Evolutionary conservation across 345 rosid genomes (phyloP).

Genomic region (Atalantia buxifolia): DNA sequence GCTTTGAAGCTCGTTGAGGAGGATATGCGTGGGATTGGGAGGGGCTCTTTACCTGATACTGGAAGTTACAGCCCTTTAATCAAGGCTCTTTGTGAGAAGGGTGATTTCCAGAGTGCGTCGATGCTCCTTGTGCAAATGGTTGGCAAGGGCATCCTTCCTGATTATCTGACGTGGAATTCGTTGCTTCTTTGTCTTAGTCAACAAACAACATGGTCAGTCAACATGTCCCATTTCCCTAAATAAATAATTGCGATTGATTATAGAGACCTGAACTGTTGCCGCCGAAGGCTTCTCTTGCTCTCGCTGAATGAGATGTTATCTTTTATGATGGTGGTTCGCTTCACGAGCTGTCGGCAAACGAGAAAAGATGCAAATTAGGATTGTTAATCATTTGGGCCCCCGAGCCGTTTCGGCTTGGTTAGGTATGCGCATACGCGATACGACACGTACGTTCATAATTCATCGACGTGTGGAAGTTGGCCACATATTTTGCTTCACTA

Average conservation of each 20-base stretch:
- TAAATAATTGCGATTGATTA: slow-evolving; percentile 22
- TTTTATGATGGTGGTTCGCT: too few relatives aligned
- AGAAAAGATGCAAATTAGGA: neutral
- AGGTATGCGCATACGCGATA: too few relatives aligned
- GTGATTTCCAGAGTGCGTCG: slow-evolving; percentile 43
- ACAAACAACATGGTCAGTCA: slow-evolving; percentile 27
- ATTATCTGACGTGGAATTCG: slow-evolving; percentile 50
- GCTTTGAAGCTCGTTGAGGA: slow-evolving; percentile 61
- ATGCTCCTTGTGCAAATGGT: slow-evolving; percentile 49
- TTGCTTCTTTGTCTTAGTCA: slow-evolving; percentile 44
- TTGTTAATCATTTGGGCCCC: neutral
- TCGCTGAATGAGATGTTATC: neutral
- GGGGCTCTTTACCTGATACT: slow-evolving; percentile 48
- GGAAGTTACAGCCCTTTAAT: slow-evolving; percentile 48
- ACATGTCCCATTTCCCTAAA: slow-evolving; percentile 13
- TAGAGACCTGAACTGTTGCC: slow-evolving; percentile 1
- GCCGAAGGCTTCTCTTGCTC: neutral
- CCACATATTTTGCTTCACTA: neutral
- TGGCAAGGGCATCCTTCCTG: slow-evolving; percentile 52
- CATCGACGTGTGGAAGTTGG: too few relatives aligned
- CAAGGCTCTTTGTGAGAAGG: slow-evolving; percentile 38
- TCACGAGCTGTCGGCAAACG: neutral
- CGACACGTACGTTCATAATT: too few relatives aligned
- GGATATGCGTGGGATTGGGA: slow-evolving; percentile 43
- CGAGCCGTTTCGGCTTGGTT: neutral